Evolutionary conservation across 2,329 filamentous ascomycete genomes (phyloP).

Genomic region (Lasiodiplodia sp.): DNA sequence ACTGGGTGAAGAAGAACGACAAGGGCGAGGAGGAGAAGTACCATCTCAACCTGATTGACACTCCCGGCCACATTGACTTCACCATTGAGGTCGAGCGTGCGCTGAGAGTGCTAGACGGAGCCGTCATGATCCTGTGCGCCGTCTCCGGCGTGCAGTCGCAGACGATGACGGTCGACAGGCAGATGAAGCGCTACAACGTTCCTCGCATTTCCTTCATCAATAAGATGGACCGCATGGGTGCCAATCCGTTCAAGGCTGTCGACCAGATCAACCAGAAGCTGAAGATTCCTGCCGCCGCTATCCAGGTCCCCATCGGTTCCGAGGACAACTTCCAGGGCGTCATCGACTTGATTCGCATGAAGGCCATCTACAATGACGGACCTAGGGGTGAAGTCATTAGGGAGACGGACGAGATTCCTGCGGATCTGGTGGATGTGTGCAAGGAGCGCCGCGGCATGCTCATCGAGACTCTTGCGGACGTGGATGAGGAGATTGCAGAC

Average conservation of each 20-base stretch:
- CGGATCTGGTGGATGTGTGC: slow-evolving; percentile 76
- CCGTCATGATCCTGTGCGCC: slow-evolving; percentile 97
- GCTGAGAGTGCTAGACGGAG: slow-evolving; percentile 91
- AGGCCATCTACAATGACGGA: slow-evolving; percentile 91
- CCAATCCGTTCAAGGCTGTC: slow-evolving; percentile 96
- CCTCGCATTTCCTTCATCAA: slow-evolving; percentile 96
- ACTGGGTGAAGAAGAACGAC: slow-evolving; percentile 86
- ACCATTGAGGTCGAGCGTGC: slow-evolving; percentile 98
- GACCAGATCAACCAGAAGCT: slow-evolving; percentile 98
- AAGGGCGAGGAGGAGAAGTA: slow-evolving; percentile 87
- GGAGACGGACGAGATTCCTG: slow-evolving; percentile 81
- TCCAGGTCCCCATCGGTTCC: slow-evolving; percentile 91
- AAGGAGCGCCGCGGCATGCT: slow-evolving; percentile 83
- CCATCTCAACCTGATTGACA: slow-evolving; percentile 98
- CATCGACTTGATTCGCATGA: slow-evolving; percentile 91
- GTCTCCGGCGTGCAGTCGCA: slow-evolving; percentile 97
- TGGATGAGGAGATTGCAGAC: slow-evolving; percentile 97
- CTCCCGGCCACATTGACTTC: slow-evolving; percentile 97
- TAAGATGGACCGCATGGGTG: slow-evolving; percentile 99
- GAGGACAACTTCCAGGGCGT: slow-evolving; percentile 94
- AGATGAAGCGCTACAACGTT: slow-evolving; percentile 98
- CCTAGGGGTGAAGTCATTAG: slow-evolving; percentile 77
- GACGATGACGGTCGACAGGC: slow-evolving; percentile 96
- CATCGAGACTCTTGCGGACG: slow-evolving; percentile 94
- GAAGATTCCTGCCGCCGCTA: slow-evolving; percentile 87